phyloP scores from a whole-genome alignment of 2,329 filamentous ascomycete species.

The Xylariaceae sp. region DNA sequence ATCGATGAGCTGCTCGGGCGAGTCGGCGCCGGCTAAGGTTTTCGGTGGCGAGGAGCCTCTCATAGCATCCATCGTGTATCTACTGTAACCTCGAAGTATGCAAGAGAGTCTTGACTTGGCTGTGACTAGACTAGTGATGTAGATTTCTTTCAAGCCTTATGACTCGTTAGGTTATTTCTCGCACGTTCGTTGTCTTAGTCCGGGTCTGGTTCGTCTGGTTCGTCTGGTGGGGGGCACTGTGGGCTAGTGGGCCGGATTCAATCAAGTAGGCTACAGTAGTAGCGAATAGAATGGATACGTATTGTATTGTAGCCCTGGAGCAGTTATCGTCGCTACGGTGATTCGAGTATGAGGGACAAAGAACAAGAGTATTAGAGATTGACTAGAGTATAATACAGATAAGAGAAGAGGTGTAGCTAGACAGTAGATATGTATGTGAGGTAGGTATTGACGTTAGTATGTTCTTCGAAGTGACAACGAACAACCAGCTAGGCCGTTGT shows the following conservation, averaged over 20 bases:
- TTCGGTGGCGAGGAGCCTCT: conserved; percentile 42
- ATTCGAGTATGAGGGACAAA: conserved; percentile 16
- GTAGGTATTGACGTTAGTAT: no score
- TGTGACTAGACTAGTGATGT: conserved; percentile 1
- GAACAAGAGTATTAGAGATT: no score
- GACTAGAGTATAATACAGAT: no score
- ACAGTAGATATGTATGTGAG: no score
- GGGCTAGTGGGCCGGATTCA: conserved; percentile 33
- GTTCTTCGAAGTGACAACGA: no score
- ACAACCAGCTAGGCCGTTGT: no score
- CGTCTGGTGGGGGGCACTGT: conserved; percentile 33
- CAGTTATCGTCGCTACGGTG: conserved; percentile 14
- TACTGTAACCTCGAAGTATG: background rate
- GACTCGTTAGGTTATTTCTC: conserved; percentile 31
- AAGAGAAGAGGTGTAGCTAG: no score
- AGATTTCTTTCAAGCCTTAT: background rate
- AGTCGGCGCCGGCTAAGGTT: conserved; percentile 48
- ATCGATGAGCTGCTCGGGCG: conserved; percentile 75
- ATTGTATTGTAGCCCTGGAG: background rate
- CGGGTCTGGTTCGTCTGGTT: conserved; percentile 21
- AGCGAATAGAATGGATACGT: conserved; percentile 25
- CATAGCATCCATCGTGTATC: conserved; percentile 37
- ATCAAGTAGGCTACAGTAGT: conserved; percentile 25
- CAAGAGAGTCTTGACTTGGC: background rate
- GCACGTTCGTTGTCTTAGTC: conserved; percentile 27